Evolutionary conservation across 2,329 filamentous ascomycete genomes (phyloP), one percentile per base, ranked within the genome.

Genomic region (Cucurbitaria berberidis): DNA sequence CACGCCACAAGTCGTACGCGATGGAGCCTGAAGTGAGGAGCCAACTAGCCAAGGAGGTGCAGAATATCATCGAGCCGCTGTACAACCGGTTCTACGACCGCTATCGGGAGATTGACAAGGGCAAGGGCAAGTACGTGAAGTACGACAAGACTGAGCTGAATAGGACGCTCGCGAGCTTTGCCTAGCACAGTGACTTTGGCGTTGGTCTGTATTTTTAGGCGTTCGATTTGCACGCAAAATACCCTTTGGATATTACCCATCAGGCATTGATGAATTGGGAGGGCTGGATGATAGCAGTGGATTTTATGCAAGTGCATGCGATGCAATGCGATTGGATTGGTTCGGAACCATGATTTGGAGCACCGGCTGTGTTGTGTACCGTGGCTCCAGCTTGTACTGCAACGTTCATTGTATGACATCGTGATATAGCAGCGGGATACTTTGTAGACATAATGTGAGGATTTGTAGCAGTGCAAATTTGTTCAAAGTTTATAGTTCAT

Each of bases 51-150:
- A 87, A 88, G 65, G 93, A 97, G 69, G 88, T 98, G 59, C 91
- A 95, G 74, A 88, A 88, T 66, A 91, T 96, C 78, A 88, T 99
- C 50, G 93, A 98, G 77, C 93, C 93, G 48, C 82, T 99, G 13
- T 99, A 99, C 78, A 89, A 89, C 57, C 85, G 95, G 40, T 99
- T 99, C 77, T 98, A 91, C 87, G 95, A 98, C 76, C 85, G 93
- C 24, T 99, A 99, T 73, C 93, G 97, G 73, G 95, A 98, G 77
- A 87, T 98, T 60, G 93, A 98, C 77, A 97, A 96, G 80, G 95
- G 95, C 54, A 96, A 93, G 78, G 93, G 93, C 64, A 99, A 99
- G 77, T 96, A 98, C 76, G 92, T 96, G 74, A 97, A 96, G 79
- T 98, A 96, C 74, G 93, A 97, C 79, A 97, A 97, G 80, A 82